A percentile compares a stretch with the other conserved stretches of the same genome.
Conservation (phyloP, 2,329 filamentous ascomycete genomes). For the Calonectria multiphialidica region DNA sequence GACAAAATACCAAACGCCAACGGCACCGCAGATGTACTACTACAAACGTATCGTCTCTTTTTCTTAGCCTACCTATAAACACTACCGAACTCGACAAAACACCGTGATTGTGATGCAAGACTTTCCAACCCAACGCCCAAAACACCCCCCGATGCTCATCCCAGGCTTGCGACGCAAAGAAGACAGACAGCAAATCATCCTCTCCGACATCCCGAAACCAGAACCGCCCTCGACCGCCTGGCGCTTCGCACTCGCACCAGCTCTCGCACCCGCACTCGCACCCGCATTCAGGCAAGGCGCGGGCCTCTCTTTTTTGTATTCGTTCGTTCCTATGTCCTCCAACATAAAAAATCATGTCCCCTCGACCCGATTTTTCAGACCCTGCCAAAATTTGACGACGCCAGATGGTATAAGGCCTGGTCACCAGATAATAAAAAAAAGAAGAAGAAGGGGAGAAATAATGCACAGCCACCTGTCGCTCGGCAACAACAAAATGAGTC, state of each 20-base stretch:
- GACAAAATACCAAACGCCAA: neutral
- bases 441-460: conserved; percentile 23
- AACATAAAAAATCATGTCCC: neutral
- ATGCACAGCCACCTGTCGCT: conserved; percentile 27
- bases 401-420: conserved; percentile 20
- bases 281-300: neutral
- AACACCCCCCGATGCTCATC: conserved; percentile 40
- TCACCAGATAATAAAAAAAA: conserved; percentile 23
- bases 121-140: conserved; percentile 42
- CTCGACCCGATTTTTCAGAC: conserved; percentile 9
- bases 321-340: conserved; percentile 12
- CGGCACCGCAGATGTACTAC: neutral
- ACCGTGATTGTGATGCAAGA: conserved; percentile 44
- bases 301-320: conserved; percentile 4
- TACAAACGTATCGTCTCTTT: conserved; percentile 4
- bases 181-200: conserved; percentile 15
- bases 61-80: conserved; percentile 20
- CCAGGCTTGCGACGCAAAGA: conserved; percentile 12
- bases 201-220: conserved; percentile 19
- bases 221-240: conserved; percentile 13
- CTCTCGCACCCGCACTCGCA: neutral
- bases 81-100: conserved; percentile 27
- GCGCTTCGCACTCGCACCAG: neutral
- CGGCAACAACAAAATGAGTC: conserved; percentile 26
- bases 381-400: conserved; percentile 17